Conservation (phyloP, 257 asterid species). For the Orobanche coerulescens region DNA sequence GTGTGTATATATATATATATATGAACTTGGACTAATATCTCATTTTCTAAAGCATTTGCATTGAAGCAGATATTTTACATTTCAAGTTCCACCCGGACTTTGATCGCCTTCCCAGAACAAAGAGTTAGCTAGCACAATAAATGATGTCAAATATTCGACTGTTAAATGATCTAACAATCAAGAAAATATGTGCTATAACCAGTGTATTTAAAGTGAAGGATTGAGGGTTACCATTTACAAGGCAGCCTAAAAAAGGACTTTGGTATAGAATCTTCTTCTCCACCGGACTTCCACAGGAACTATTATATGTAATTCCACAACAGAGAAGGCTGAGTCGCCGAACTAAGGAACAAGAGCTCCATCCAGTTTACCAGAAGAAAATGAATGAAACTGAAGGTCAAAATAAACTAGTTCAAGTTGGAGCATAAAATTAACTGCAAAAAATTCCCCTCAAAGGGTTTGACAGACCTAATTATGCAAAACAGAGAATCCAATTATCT, state of each 20-base stretch:
- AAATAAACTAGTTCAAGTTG: neutral
- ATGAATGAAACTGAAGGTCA: neutral
- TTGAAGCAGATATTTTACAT: constrained; percentile 11
- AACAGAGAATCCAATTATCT: neutral
- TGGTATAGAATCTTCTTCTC: neutral
- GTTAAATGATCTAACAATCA: neutral
- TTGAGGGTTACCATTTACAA: constrained; percentile 16
- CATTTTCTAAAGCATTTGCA: neutral
- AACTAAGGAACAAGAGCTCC: neutral
- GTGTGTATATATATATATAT: too few species aligned
- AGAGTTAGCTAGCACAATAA: neutral
- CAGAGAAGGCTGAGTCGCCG: constrained; percentile 4
- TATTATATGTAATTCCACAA: neutral
- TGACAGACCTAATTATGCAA: neutral
- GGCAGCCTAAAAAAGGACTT: neutral
- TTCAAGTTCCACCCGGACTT: neutral
- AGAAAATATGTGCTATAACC: neutral
- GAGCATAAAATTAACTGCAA: neutral
- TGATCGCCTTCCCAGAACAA: neutral
- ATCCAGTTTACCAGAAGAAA: constrained; percentile 9
- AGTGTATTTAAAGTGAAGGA: neutral
- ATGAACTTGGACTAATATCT: too few species aligned
- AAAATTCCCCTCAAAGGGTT: neutral
- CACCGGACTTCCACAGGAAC: neutral
- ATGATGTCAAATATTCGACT: neutral